These are phyloP conservation scores for Hansenula lynferdii DNA, from an alignment of 1,139 yeast species.

Conservation along the genomic window DNA sequence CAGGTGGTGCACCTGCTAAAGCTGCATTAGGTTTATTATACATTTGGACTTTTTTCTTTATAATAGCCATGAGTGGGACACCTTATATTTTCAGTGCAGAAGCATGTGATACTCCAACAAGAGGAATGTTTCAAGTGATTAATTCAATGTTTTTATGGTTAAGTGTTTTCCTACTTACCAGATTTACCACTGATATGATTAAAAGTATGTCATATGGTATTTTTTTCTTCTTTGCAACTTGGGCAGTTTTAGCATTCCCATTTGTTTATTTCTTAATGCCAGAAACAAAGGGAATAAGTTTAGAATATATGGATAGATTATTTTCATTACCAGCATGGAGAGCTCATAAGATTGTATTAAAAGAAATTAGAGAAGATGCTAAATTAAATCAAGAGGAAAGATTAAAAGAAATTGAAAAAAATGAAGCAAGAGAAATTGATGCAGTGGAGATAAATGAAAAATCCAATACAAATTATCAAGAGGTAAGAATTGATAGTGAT, in stretches of 20 bases:
- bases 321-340: constrained; percentile 26
- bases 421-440: no score
- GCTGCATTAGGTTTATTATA: constrained; percentile 44
- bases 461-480: background rate
- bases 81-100: constrained; percentile 43
- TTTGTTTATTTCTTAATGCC: constrained; percentile 36
- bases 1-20: constrained; percentile 36
- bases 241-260: constrained; percentile 33
- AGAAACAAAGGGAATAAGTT: constrained; percentile 39
- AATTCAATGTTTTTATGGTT: constrained; percentile 43
- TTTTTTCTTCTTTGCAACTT: constrained; percentile 38
- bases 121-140: constrained; percentile 39
- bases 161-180: constrained; percentile 42
- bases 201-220: constrained; percentile 36
- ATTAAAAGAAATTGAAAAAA: background rate
- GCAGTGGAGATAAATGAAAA: no score
- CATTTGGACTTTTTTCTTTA: constrained; percentile 41
- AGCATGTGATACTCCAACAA: constrained; percentile 37
- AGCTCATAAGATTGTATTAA: constrained; percentile 8
- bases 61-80: constrained; percentile 42
- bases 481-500: background rate
- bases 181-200: constrained; percentile 39
- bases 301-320: constrained; percentile 37
- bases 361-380: background rate
- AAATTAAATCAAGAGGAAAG: background rate